Evolutionary conservation across 2,329 filamentous ascomycete species (phyloP).

Genomic region (Sclerotinia trifoliorum): DNA sequence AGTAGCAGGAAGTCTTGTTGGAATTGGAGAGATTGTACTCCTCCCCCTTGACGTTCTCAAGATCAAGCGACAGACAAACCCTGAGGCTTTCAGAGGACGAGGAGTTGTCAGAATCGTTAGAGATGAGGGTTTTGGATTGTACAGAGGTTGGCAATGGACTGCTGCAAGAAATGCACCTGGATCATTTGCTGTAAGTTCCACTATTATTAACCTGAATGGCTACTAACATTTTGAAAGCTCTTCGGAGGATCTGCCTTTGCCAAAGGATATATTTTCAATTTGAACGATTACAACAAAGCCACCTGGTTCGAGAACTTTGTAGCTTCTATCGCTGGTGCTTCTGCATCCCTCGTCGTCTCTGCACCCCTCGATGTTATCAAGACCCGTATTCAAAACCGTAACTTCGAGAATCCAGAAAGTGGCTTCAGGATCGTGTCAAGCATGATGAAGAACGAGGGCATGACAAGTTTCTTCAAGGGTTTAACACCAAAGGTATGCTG

Average conservation of each 20-base stretch:
- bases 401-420: slow-evolving; percentile 96
- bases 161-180: slow-evolving; percentile 95
- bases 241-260: slow-evolving; percentile 97
- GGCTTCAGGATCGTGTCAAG: slow-evolving; percentile 88
- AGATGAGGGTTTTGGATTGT: slow-evolving; percentile 93
- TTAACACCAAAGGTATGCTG: slow-evolving; percentile 76
- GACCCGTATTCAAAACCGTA: slow-evolving; percentile 96
- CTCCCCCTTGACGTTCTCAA: slow-evolving; percentile 95
- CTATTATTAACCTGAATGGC: slow-evolving; percentile 25
- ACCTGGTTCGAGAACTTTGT: slow-evolving; percentile 96
- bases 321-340: slow-evolving; percentile 91
- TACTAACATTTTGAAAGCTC: slow-evolving; percentile 55
- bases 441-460: slow-evolving; percentile 89
- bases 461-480: slow-evolving; percentile 93
- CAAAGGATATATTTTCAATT: slow-evolving; percentile 90
- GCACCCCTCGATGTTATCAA: slow-evolving; percentile 97
- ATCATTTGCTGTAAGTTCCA: slow-evolving; percentile 78
- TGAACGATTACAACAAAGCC: slow-evolving; percentile 93
- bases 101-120: slow-evolving; percentile 85
- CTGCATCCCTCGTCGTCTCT: slow-evolving; percentile 93
- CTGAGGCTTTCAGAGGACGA: slow-evolving; percentile 92
- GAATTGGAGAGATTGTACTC: slow-evolving; percentile 94
- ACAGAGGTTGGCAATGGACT: slow-evolving; percentile 96
- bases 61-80: slow-evolving; percentile 99
- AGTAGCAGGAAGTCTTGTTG: slow-evolving; percentile 90